These are phyloP conservation scores for Backusella sp. DNA, from an alignment of 192 early-diverging fungal genomes.

Conservation along the genomic window DNA sequence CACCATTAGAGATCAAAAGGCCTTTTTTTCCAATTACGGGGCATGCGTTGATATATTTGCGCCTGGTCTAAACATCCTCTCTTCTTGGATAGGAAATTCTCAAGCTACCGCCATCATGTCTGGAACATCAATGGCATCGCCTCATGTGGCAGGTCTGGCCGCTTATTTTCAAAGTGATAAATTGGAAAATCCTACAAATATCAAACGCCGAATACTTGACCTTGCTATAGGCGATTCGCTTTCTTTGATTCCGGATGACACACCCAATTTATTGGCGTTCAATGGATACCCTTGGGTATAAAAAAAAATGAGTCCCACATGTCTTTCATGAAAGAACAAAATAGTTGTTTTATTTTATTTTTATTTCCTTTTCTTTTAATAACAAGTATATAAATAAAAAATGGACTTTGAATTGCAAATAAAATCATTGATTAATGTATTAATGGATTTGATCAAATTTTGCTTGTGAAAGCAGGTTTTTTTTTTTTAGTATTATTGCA, in stretches of 20 bases:
- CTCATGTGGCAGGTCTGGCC: slow-evolving; percentile 73
- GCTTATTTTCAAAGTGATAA: slow-evolving; percentile 47
- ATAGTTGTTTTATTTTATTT: neutral
- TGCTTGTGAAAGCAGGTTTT: neutral
- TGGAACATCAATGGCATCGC: slow-evolving; percentile 60
- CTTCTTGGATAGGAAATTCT: slow-evolving; percentile 54
- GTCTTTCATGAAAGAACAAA: neutral
- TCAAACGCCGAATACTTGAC: slow-evolving; percentile 64
- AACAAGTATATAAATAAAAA: neutral
- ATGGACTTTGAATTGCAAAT: neutral
- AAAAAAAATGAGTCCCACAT: neutral
- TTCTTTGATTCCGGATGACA: slow-evolving; percentile 49
- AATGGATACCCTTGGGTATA: slow-evolving; percentile 34
- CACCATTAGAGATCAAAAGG: slow-evolving; percentile 71
- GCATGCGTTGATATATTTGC: slow-evolving; percentile 91
- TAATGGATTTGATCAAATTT: too few relatives aligned
- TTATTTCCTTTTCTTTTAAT: neutral
- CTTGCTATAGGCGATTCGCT: slow-evolving; percentile 60
- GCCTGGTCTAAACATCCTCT: slow-evolving; percentile 80
- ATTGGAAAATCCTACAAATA: slow-evolving; percentile 51
- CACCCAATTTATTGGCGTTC: slow-evolving; percentile 72
- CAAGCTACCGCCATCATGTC: slow-evolving; percentile 40
- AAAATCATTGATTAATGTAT: neutral
- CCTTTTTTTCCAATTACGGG: slow-evolving; percentile 86
- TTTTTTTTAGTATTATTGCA: neutral